phyloP scores from a whole-genome alignment of 805 yeast species.

The Nakazawaea ernobii region DNA sequence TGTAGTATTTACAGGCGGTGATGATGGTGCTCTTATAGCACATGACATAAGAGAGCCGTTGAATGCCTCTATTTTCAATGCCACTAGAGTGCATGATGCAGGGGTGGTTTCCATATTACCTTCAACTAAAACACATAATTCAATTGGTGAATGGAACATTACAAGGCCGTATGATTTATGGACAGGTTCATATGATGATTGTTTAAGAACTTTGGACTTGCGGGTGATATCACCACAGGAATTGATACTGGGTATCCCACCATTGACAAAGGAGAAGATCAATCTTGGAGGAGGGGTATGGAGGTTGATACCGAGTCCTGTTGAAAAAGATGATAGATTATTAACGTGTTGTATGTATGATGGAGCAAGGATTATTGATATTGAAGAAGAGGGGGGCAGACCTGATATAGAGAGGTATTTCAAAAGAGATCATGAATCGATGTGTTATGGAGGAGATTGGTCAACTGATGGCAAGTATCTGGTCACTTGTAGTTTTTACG shows the following conservation, averaged over 20 bases:
- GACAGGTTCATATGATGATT: slow-evolving; percentile 94
- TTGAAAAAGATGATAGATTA: slow-evolving; percentile 36
- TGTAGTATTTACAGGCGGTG: slow-evolving; percentile 84
- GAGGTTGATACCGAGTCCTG: slow-evolving; percentile 69
- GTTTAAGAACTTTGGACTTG: slow-evolving; percentile 62
- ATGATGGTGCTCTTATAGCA: slow-evolving; percentile 71
- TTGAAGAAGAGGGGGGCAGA: slow-evolving; percentile 16
- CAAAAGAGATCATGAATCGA: slow-evolving; percentile 75
- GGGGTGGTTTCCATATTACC: slow-evolving; percentile 84
- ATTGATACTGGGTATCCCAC: slow-evolving; percentile 44
- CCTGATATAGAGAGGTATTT: slow-evolving; percentile 34
- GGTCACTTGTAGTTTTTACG: slow-evolving; percentile 90
- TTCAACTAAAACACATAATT: slow-evolving; percentile 31
- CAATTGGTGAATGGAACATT: slow-evolving; percentile 34
- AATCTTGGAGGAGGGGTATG: slow-evolving; percentile 93
- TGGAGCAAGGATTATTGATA: slow-evolving; percentile 69
- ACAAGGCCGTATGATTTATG: slow-evolving; percentile 44
- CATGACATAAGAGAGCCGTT: slow-evolving; percentile 52
- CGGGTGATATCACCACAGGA: slow-evolving; percentile 41
- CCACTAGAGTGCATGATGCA: slow-evolving; percentile 68
- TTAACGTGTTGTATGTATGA: slow-evolving; percentile 92
- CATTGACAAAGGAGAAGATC: slow-evolving; percentile 35
- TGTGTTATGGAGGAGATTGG: slow-evolving; percentile 98
- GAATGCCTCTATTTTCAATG: slow-evolving; percentile 26
- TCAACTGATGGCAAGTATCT: slow-evolving; percentile 37